phyloP scores from a whole-genome alignment of 257 asterid genomes.

The Plantago elongata region DNA sequence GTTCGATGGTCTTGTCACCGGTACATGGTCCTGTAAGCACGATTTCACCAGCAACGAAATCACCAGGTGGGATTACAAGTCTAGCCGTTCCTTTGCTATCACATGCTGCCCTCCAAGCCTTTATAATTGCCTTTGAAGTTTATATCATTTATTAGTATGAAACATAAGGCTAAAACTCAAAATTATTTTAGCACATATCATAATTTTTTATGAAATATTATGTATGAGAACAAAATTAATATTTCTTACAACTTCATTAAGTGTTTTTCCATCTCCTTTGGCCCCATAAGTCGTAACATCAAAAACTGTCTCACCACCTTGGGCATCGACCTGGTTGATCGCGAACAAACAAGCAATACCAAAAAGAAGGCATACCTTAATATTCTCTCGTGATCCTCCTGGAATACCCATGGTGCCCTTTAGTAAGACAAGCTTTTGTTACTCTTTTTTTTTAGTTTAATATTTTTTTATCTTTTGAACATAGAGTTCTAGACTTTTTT shows the following conservation, averaged over 20 bases:
- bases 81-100: constrained; percentile 33
- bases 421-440: constrained; percentile 6
- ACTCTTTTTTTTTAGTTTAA: constrained; percentile 2
- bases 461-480: not conserved
- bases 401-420: constrained; percentile 20
- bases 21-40: constrained; percentile 59
- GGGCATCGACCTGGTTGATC: constrained; percentile 25
- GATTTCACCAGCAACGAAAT: constrained; percentile 39
- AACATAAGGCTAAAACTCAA: not conserved
- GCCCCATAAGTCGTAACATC: constrained; percentile 62
- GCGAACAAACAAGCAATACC: constrained; percentile 25
- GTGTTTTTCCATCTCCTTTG: constrained; percentile 33
- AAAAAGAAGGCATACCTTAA: constrained; percentile 11
- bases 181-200: no score
- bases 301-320: constrained; percentile 40
- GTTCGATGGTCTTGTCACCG: constrained; percentile 37
- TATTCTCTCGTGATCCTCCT: constrained; percentile 1
- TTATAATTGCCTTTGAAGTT: constrained; percentile 13
- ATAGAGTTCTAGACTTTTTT: no score
- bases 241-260: constrained; percentile 34
- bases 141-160: not conserved
- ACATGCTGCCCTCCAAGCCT: constrained; percentile 65
- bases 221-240: not conserved
- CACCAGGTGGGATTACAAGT: constrained; percentile 46
- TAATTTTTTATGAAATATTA: not conserved